Conservation (phyloP, 176 grass and related monocot genomes). For the Echinochloa phyllopogon region DNA sequence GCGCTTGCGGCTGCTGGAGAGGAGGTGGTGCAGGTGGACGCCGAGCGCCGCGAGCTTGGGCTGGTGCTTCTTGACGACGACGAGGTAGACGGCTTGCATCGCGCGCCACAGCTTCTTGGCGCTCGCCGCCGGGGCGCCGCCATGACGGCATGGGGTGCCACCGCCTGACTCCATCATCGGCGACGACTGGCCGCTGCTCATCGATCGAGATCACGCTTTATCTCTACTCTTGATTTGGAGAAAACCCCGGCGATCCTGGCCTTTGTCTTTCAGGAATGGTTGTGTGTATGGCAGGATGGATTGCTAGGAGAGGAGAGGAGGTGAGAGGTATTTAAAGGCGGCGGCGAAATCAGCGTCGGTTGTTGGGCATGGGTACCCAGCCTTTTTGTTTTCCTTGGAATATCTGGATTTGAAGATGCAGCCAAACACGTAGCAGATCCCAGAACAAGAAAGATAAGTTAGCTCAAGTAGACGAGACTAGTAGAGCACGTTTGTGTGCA, state of each 20-base stretch:
- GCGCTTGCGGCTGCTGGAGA: slow-evolving; percentile 41
- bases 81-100: slow-evolving; percentile 56
- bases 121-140: not conserved
- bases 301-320: slow-evolving; percentile 5
- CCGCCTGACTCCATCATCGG: slow-evolving; percentile 42
- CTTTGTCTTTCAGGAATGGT: not conserved
- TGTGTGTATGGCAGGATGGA: slow-evolving; percentile 1
- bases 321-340: slow-evolving; percentile 32
- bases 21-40: slow-evolving; percentile 66
- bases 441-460: not conserved
- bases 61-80: slow-evolving; percentile 73
- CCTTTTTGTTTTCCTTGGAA: not conserved
- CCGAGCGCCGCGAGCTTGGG: slow-evolving; percentile 68
- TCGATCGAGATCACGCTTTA: slow-evolving; percentile 4
- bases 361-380: not conserved
- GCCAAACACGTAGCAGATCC: not conserved
- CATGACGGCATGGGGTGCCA: not conserved
- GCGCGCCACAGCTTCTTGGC: slow-evolving; percentile 62
- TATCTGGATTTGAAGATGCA: not conserved
- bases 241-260: not conserved
- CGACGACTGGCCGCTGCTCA: slow-evolving; percentile 26
- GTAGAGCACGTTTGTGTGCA: not conserved
- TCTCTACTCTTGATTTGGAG: not conserved
- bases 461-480: too few relatives aligned
- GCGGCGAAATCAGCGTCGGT: not conserved